Percentiles rank a stretch among this genome's conserved stretches.
phyloP scores from a whole-genome alignment of 164 flowering plant species.

The Tinospora cordifolia region DNA sequence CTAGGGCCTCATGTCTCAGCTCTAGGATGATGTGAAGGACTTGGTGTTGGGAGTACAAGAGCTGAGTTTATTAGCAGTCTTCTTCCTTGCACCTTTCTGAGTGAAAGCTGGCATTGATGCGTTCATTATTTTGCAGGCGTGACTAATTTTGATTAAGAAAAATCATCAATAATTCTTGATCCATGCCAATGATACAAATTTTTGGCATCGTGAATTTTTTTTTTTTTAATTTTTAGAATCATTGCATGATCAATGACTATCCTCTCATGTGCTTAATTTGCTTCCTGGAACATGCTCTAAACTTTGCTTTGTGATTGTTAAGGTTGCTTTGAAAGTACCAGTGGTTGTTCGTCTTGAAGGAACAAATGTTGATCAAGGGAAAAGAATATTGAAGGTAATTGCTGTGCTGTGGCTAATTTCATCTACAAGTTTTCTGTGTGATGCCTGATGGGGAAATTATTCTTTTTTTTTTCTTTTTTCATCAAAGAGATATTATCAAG shows the following conservation, averaged over 20 bases:
- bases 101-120: not conserved
- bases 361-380: constrained; percentile 96
- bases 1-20: too few species aligned
- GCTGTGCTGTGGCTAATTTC: not conserved
- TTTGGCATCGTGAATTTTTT: not conserved
- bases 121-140: not conserved
- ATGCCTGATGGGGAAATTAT: not conserved
- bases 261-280: not conserved
- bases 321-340: constrained; percentile 90
- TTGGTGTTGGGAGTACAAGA: too few species aligned
- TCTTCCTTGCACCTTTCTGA: too few species aligned
- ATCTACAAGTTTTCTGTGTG: not conserved
- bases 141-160: not conserved
- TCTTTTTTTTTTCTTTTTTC: not conserved
- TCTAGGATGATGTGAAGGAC: too few species aligned
- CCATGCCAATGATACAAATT: not conserved
- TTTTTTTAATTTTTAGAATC: not conserved
- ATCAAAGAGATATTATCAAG: not conserved
- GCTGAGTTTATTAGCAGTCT: too few species aligned
- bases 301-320: not conserved
- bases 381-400: constrained; percentile 86
- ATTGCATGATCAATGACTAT: not conserved
- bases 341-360: constrained; percentile 97
- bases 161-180: not conserved
- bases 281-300: not conserved